Base-by-base conservation (phyloP, 305 asterid species). In the Solanum hybrid region DNA sequence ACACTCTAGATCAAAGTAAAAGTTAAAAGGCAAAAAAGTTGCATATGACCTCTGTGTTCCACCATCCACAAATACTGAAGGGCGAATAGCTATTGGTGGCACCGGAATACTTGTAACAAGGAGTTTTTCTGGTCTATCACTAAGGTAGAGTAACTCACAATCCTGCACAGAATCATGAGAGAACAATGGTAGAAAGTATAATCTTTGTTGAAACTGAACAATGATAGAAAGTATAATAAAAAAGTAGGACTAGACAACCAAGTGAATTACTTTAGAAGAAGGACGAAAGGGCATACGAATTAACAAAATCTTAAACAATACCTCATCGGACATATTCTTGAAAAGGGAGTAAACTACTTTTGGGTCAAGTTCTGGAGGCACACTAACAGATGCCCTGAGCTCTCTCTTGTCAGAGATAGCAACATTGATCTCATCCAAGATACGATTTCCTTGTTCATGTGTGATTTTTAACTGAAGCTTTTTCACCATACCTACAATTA, bases 31-130 rank as follows among this genome's bases (percentile, higher is more conserved):
- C 64, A 71, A 90, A 32, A 40, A 79, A 72, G 84, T 60, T 76
- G 66, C 72, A 86, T 60, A 76, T 89, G 87, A 96, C 99, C 99
- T 97, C 81, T 90, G 96, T 60, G 91, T 66, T 90, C 98, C 99
- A 91, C 98, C 98, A 88, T 95, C 98, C 89, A 96, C 97, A 90
- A 96, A 91, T 91, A 96, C 99, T 56, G 99, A 96, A 92, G 99
- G 99, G 69, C 99, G 99, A 88, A 96, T 94, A 91, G 98, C 91
- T 79, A 51, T 94, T 77, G 99, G 99, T 66, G 99, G 99, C 88
- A 97, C 99, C 86, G 94, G 94, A 91, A 97, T 94, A 94, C 90
- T 94, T 85, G 97, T 92, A 86, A 95, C 90, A 75, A 97, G 93
- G 88, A 97, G 96, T 80, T 97, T 97, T 93, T 97, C 99, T 5